Conservation (phyloP, 2,329 filamentous ascomycete species). For the Scytalidium sp. region DNA sequence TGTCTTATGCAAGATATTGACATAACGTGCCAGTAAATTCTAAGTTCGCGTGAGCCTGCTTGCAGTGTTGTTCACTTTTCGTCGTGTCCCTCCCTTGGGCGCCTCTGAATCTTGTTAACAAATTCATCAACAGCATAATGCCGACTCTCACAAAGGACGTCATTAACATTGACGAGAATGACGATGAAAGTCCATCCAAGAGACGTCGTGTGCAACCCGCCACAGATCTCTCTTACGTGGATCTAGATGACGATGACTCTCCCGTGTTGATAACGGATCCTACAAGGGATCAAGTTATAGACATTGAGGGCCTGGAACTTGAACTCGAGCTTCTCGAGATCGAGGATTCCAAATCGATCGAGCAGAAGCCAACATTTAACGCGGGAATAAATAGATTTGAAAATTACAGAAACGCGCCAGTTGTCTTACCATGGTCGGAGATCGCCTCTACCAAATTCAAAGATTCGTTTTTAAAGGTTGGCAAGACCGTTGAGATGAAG, state of each 20-base stretch:
- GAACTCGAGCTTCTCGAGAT: background rate
- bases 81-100: no score
- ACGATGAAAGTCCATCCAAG: background rate
- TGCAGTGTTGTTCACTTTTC: background rate
- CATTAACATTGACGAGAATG: background rate
- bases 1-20: no score
- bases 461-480: background rate
- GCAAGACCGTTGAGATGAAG: slow-evolving; percentile 17
- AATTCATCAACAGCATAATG: background rate
- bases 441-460: background rate
- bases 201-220: background rate
- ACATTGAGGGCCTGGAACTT: background rate
- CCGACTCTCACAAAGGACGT: background rate
- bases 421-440: background rate
- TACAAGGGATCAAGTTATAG: background rate
- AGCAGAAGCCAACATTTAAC: background rate
- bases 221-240: background rate
- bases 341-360: background rate
- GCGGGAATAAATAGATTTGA: background rate
- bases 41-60: background rate
- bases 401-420: background rate
- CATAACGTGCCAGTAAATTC: no score
- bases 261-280: background rate
- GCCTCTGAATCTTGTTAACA: no score
- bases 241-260: background rate